Evolutionary conservation across 1,284 basidiomycete species (phyloP).

Genomic region (Chalciporus sp.): DNA sequence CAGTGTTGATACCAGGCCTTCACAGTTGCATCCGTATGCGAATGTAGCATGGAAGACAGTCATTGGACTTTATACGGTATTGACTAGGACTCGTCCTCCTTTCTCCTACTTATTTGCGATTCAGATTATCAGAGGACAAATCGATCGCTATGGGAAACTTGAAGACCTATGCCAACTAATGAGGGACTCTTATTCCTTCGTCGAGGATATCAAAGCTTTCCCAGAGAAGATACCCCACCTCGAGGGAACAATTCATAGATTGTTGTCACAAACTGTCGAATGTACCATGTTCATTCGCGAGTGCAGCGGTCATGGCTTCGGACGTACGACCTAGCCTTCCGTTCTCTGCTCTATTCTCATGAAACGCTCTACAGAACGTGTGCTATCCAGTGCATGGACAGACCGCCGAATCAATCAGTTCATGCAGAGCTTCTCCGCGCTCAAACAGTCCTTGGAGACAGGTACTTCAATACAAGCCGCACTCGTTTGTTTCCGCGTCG

Average conservation of each 20-base stretch:
- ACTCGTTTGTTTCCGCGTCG: slow-evolving; percentile 33
- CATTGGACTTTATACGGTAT: slow-evolving; percentile 31
- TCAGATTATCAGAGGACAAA: slow-evolving; percentile 32
- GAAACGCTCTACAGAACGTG: slow-evolving; percentile 12
- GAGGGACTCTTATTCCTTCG: slow-evolving; percentile 34
- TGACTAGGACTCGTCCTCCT: neutral
- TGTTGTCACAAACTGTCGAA: slow-evolving; percentile 37
- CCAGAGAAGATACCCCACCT: slow-evolving; percentile 31
- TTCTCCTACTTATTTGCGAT: slow-evolving; percentile 9
- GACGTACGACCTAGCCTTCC: slow-evolving; percentile 16
- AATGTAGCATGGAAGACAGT: slow-evolving; percentile 30
- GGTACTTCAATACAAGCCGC: slow-evolving; percentile 24
- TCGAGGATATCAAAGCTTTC: slow-evolving; percentile 31
- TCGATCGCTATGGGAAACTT: slow-evolving; percentile 26
- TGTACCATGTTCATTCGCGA: slow-evolving; percentile 38
- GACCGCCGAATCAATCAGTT: slow-evolving; percentile 27
- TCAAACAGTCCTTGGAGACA: slow-evolving; percentile 30
- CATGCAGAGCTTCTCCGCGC: slow-evolving; percentile 22
- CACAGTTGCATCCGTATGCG: slow-evolving; percentile 27
- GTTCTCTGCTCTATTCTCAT: neutral
- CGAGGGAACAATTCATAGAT: slow-evolving; percentile 27
- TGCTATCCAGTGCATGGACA: slow-evolving; percentile 18
- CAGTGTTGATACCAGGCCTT: neutral
- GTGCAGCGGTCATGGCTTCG: slow-evolving; percentile 35
- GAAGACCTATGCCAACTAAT: slow-evolving; percentile 29